Percentiles rank a stretch among this genome's conserved stretches.
Evolutionary conservation across 2,329 filamentous ascomycete species (phyloP).

Genomic region (Stemphylium vesicarium): DNA sequence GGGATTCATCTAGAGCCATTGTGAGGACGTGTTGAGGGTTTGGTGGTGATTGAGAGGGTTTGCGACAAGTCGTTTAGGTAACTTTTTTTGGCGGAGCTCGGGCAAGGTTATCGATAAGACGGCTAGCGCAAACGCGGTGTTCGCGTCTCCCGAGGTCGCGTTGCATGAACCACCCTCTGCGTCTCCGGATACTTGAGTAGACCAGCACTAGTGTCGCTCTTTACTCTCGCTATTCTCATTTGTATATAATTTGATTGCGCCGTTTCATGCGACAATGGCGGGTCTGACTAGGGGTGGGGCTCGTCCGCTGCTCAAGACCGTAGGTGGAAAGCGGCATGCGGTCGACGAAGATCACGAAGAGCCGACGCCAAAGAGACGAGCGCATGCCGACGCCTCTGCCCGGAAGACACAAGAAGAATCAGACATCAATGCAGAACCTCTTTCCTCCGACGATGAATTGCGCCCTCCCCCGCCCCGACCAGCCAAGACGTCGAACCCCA

Average conservation of each 20-base stretch:
- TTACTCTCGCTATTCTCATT: not conserved
- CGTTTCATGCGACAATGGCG: constrained; percentile 16
- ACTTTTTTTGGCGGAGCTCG: constrained; percentile 27
- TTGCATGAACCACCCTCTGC: not conserved
- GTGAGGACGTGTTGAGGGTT: constrained; percentile 6
- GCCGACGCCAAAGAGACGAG: constrained; percentile 12
- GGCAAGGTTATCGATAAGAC: constrained; percentile 15
- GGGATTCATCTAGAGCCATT: constrained; percentile 43
- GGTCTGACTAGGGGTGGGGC: constrained; percentile 12
- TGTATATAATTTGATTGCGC: not conserved
- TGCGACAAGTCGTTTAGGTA: constrained; percentile 13
- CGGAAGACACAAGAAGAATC: constrained; percentile 7
- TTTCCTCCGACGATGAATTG: constrained; percentile 31
- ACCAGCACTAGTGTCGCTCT: not conserved
- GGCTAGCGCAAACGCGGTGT: constrained; percentile 14
- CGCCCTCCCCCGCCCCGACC: constrained; percentile 6
- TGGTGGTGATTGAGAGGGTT: not conserved
- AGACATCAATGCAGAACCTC: constrained; percentile 27
- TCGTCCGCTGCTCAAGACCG: constrained; percentile 37
- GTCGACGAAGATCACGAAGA: constrained; percentile 47
- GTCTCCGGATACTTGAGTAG: not conserved
- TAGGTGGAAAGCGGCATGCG: constrained; percentile 46
- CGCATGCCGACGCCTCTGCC: not conserved
- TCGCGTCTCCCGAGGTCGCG: constrained; percentile 8
- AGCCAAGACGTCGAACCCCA: constrained; percentile 6